Evolutionary conservation across 768 basidiomycete species (phyloP).

Genomic region (Chlorophyllum brunneum): DNA sequence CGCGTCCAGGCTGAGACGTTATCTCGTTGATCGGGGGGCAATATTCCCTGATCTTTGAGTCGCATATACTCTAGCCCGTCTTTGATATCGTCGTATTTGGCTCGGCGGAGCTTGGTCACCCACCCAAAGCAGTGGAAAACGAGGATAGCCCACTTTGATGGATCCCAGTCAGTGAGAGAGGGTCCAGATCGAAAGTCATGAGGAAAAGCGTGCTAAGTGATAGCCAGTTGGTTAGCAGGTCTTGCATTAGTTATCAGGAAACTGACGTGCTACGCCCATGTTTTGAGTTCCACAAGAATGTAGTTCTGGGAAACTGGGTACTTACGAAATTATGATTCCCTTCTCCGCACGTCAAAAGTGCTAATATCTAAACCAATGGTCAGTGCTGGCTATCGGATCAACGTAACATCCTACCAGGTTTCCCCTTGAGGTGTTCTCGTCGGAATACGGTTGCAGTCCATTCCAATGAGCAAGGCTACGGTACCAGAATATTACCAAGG

Average conservation of each 20-base stretch:
- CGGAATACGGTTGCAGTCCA: constrained; percentile 75
- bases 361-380: constrained; percentile 44
- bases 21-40: constrained; percentile 15
- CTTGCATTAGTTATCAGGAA: background rate
- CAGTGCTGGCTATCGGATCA: background rate
- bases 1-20: constrained; percentile 35
- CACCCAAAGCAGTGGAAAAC: constrained; percentile 45
- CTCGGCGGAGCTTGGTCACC: constrained; percentile 45
- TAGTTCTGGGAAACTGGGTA: background rate
- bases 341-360: constrained; percentile 70
- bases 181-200: constrained; percentile 75
- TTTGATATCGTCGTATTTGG: constrained; percentile 42
- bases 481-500: background rate
- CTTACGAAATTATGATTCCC: constrained; percentile 76
- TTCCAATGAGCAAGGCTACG: constrained; percentile 79
- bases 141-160: constrained; percentile 75
- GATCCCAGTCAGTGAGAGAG: constrained; percentile 64
- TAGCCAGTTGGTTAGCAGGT: background rate
- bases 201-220: constrained; percentile 65
- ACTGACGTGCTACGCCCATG: constrained; percentile 10
- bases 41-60: constrained; percentile 25
- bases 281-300: background rate
- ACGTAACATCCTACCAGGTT: constrained; percentile 50
- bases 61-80: constrained; percentile 48
- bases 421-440: constrained; percentile 74